Evolutionary conservation across 345 rosid genomes (phyloP).

Genomic region (Syzygium aqueum): DNA sequence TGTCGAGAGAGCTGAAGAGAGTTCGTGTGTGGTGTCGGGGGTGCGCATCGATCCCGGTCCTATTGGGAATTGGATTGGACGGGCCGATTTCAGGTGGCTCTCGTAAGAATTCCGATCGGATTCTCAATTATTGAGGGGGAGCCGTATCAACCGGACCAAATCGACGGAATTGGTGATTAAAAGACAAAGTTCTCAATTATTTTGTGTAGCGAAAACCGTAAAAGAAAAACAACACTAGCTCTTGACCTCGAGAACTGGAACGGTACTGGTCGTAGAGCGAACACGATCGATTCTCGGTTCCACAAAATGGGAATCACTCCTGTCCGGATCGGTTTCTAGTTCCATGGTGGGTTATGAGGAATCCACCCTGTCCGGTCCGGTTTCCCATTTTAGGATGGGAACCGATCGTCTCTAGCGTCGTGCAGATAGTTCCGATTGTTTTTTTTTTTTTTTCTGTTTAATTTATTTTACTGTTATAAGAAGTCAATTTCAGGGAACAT

Average conservation of each 20-base stretch:
- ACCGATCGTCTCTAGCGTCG: background rate
- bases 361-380: rapidly evolving
- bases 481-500: background rate
- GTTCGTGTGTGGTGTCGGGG: no score
- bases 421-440: background rate
- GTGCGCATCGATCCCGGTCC: background rate
- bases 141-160: rapidly evolving
- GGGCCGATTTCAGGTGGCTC: background rate
- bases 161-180: rapidly evolving
- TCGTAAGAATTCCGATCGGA: rapidly evolving
- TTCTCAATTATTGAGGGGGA: rapidly evolving
- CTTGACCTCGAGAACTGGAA: background rate
- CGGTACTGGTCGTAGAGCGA: rapidly evolving
- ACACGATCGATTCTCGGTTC: rapidly evolving
- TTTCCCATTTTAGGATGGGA: rapidly evolving
- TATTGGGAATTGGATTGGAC: background rate
- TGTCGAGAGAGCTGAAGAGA: background rate
- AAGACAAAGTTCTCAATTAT: no score
- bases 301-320: rapidly evolving
- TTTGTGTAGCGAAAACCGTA: no score
- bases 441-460: background rate
- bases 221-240: rapidly evolving
- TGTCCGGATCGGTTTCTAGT: rapidly evolving
- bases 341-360: background rate
- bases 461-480: background rate